phyloP scores from a whole-genome alignment of 1,284 basidiomycete genomes.

The Puccinia polysora region DNA sequence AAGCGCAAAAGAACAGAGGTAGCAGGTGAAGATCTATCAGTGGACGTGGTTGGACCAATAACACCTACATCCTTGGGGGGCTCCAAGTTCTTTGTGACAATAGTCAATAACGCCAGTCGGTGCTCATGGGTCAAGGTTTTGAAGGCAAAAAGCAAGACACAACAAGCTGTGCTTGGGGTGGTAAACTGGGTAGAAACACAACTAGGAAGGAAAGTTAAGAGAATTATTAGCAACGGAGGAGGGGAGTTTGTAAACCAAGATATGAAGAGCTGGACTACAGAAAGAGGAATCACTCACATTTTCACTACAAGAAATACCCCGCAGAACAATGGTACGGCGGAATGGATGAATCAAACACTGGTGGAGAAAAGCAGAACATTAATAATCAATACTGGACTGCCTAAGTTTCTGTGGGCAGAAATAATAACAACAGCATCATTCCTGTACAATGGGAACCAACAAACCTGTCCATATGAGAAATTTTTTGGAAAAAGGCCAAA shows the following conservation, averaged over 20 bases:
- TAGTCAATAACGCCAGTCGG: background rate
- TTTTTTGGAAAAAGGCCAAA: background rate
- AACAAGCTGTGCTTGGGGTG: background rate
- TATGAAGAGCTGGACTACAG: background rate
- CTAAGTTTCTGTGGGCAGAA: constrained; percentile 7
- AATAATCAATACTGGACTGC: background rate
- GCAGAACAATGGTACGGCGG: constrained; percentile 12
- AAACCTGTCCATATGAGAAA: background rate
- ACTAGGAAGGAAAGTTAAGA: background rate
- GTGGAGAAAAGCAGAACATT: background rate
- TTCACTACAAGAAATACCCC: constrained; percentile 13
- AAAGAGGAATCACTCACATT: constrained; percentile 4
- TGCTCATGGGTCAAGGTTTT: background rate
- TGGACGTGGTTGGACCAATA: constrained; percentile 15
- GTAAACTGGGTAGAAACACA: background rate
- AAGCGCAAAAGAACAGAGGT: background rate
- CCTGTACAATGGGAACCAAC: background rate
- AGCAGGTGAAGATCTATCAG: background rate
- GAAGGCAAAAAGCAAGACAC: background rate
- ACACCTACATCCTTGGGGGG: constrained; percentile 13
- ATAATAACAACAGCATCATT: constrained; percentile 2
- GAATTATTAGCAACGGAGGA: constrained; percentile 15
- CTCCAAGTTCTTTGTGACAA: background rate
- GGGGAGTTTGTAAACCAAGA: constrained; percentile 7
- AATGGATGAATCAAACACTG: background rate